Conservation (phyloP, 164 flowering plant species). For the Tinospora cordifolia region DNA sequence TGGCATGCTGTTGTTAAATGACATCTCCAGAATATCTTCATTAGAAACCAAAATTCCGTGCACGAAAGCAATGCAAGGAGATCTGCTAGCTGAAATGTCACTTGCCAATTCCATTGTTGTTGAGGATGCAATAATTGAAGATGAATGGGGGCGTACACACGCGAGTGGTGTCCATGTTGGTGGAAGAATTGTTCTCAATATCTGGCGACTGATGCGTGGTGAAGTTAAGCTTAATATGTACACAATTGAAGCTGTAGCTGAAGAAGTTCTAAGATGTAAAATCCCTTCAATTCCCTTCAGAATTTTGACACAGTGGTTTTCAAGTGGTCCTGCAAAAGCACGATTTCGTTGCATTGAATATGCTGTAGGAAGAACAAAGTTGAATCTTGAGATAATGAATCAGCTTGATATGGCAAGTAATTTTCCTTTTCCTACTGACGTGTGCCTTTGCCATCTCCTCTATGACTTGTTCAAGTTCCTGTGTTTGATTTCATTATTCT, state of each 20-base stretch:
- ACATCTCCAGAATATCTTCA: slow-evolving; percentile 59
- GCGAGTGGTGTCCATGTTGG: slow-evolving; percentile 93
- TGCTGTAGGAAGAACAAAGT: slow-evolving; percentile 54
- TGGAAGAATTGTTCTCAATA: slow-evolving; percentile 87
- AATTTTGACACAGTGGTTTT: slow-evolving; percentile 68
- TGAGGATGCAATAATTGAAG: slow-evolving; percentile 60
- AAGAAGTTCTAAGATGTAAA: slow-evolving; percentile 74
- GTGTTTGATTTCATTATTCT: background rate
- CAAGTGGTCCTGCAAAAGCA: slow-evolving; percentile 73
- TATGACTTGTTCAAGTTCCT: slow-evolving; percentile 1
- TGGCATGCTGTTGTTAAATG: slow-evolving; percentile 62
- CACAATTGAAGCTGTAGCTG: slow-evolving; percentile 77
- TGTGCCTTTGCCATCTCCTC: background rate
- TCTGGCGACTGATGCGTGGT: slow-evolving; percentile 84
- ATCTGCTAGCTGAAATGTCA: slow-evolving; percentile 30
- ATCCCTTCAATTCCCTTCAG: slow-evolving; percentile 54
- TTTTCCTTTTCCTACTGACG: background rate
- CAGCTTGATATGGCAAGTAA: slow-evolving; percentile 76
- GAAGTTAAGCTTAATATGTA: slow-evolving; percentile 84
- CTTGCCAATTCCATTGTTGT: slow-evolving; percentile 30
- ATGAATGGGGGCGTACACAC: slow-evolving; percentile 99
- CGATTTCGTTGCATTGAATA: slow-evolving; percentile 71
- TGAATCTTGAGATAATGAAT: slow-evolving; percentile 78
- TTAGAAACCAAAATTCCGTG: slow-evolving; percentile 30
- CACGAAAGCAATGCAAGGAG: slow-evolving; percentile 21